phyloP scores from a whole-genome alignment of 2,329 filamentous ascomycete genomes.

The Lachnellula arida region DNA sequence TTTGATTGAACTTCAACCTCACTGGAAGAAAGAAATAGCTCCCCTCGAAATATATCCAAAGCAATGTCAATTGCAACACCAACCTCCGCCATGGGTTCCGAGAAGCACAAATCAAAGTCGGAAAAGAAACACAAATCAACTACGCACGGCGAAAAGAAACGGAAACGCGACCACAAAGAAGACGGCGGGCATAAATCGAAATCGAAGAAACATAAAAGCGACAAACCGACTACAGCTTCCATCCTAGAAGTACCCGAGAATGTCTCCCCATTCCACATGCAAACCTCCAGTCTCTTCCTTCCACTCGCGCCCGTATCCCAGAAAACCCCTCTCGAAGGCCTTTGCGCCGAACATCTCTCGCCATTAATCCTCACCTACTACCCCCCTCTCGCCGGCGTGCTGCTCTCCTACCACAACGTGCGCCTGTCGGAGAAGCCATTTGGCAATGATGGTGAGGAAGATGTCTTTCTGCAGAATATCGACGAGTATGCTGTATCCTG shows the following conservation, averaged over 20 bases:
- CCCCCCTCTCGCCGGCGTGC: slow-evolving; percentile 64
- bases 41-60: background rate
- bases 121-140: slow-evolving; percentile 33
- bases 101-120: slow-evolving; percentile 28
- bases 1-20: slow-evolving; percentile 10
- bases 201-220: slow-evolving; percentile 40
- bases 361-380: slow-evolving; percentile 75
- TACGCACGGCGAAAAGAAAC: slow-evolving; percentile 39
- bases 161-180: slow-evolving; percentile 35
- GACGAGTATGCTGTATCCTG: slow-evolving; percentile 85
- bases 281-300: slow-evolving; percentile 77
- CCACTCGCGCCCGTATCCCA: slow-evolving; percentile 69
- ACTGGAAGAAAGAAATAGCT: background rate
- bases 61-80: slow-evolving; percentile 27
- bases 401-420: slow-evolving; percentile 69
- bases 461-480: slow-evolving; percentile 46
- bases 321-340: slow-evolving; percentile 62
- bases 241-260: slow-evolving; percentile 7
- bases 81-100: slow-evolving; percentile 14
- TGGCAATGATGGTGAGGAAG: slow-evolving; percentile 43
- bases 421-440: slow-evolving; percentile 57
- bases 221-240: slow-evolving; percentile 32
- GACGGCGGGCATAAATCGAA: slow-evolving; percentile 40
- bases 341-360: slow-evolving; percentile 69
- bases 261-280: slow-evolving; percentile 68